phyloP scores from a whole-genome alignment of 2,329 filamentous ascomycete species.

The Scytalidium sp. region DNA sequence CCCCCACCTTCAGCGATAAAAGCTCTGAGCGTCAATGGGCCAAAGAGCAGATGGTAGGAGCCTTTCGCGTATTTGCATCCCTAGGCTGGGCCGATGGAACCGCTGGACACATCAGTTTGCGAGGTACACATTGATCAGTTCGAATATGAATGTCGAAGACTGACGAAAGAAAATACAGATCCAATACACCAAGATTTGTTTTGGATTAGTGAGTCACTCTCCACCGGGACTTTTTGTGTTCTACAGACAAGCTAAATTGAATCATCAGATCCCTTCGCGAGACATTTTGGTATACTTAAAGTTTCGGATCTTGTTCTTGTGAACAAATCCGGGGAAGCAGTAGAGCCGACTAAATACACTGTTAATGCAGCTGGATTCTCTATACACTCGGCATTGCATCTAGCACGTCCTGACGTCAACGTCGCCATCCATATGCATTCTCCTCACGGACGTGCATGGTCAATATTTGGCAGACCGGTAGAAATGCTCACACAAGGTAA shows the following conservation, averaged over 20 bases:
- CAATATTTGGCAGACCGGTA: slow-evolving; percentile 9
- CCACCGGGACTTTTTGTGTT: slow-evolving; percentile 34
- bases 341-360: slow-evolving; percentile 35
- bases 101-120: slow-evolving; percentile 35
- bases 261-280: slow-evolving; percentile 38
- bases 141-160: slow-evolving; percentile 30
- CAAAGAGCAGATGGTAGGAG: slow-evolving; percentile 39
- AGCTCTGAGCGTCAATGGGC: slow-evolving; percentile 33
- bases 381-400: slow-evolving; percentile 12
- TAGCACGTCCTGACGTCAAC: slow-evolving; percentile 10
- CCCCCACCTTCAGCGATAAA: too few relatives aligned
- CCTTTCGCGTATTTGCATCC: slow-evolving; percentile 40
- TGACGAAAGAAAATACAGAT: slow-evolving; percentile 30
- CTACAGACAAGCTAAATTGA: slow-evolving; percentile 43
- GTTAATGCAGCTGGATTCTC: slow-evolving; percentile 12
- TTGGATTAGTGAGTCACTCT: slow-evolving; percentile 15
- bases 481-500: slow-evolving; percentile 16
- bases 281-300: slow-evolving; percentile 37
- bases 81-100: slow-evolving; percentile 36
- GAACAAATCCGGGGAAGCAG: slow-evolving; percentile 53
- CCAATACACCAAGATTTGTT: slow-evolving; percentile 15
- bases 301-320: slow-evolving; percentile 63
- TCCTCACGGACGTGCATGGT: slow-evolving; percentile 10
- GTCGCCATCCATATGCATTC: slow-evolving; percentile 12
- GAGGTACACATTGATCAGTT: slow-evolving; percentile 34